These are phyloP conservation scores for Xylariomycetidae sp. DNA, from an alignment of 2,329 filamentous ascomycete genomes.

Conservation along the genomic window DNA sequence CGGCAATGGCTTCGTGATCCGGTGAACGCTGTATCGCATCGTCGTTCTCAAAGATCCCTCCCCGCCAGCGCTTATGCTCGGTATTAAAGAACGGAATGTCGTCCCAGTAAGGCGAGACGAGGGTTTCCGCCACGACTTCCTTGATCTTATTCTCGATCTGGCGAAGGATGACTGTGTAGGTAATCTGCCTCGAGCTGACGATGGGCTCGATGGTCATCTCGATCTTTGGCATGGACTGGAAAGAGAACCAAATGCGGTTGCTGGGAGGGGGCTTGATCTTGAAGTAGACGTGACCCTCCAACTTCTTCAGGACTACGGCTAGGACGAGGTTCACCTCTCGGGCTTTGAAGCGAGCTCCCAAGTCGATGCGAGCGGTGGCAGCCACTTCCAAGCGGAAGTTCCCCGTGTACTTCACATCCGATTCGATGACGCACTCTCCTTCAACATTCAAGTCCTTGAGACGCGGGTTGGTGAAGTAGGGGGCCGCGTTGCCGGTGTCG, in stretches of 20 bases:
- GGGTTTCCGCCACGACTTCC: slow-evolving; percentile 84
- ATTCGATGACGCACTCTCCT: slow-evolving; percentile 81
- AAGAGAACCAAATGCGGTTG: slow-evolving; percentile 93
- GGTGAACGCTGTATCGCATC: slow-evolving; percentile 35
- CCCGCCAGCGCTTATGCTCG: slow-evolving; percentile 68
- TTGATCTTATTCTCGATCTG: slow-evolving; percentile 94
- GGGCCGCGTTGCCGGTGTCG: slow-evolving; percentile 78
- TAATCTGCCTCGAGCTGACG: slow-evolving; percentile 91
- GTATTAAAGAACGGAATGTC: slow-evolving; percentile 89
- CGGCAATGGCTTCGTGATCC: slow-evolving; percentile 32
- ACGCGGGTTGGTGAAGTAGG: slow-evolving; percentile 81
- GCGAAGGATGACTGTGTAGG: slow-evolving; percentile 83
- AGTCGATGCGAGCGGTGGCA: slow-evolving; percentile 86
- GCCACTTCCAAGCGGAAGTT: slow-evolving; percentile 86
- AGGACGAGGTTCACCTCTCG: slow-evolving; percentile 85
- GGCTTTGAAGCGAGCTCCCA: slow-evolving; percentile 82
- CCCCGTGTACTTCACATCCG: slow-evolving; percentile 82
- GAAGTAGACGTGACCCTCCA: slow-evolving; percentile 79
- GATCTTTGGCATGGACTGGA: slow-evolving; percentile 89
- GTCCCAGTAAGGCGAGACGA: slow-evolving; percentile 94
- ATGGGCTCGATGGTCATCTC: slow-evolving; percentile 94
- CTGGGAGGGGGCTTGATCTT: slow-evolving; percentile 92
- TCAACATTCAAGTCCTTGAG: slow-evolving; percentile 87
- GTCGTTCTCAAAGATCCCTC: slow-evolving; percentile 69
- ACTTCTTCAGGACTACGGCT: slow-evolving; percentile 74